Conservation (phyloP, 164 flowering plant species). For the Annona squamosa region DNA sequence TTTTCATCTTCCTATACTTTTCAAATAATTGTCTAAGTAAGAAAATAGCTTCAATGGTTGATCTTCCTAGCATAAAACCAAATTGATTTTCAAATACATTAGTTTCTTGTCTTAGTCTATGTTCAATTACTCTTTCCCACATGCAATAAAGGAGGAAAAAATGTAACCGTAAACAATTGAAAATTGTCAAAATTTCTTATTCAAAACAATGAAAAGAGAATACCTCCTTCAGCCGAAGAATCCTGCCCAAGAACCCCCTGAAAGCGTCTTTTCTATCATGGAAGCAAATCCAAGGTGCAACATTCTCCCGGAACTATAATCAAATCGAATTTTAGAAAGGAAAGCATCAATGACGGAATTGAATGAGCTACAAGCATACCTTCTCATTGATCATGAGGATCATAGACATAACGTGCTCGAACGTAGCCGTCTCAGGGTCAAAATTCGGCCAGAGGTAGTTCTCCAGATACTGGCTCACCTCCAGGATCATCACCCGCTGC, state of each 20-base stretch:
- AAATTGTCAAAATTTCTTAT: too few species aligned
- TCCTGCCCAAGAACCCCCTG: slow-evolving; percentile 65
- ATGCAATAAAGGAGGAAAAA: too few species aligned
- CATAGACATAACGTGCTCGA: slow-evolving; percentile 98
- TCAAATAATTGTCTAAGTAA: too few species aligned
- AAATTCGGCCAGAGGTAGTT: slow-evolving; percentile 94
- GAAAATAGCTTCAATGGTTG: too few species aligned
- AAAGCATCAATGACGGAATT: not conserved
- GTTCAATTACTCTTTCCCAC: too few species aligned
- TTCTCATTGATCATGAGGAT: slow-evolving; percentile 95
- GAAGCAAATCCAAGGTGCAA: slow-evolving; percentile 90
- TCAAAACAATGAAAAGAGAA: too few species aligned
- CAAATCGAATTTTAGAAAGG: not conserved
- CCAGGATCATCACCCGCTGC: slow-evolving; percentile 91
- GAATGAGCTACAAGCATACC: slow-evolving; percentile 27
- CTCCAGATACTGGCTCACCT: slow-evolving; percentile 95
- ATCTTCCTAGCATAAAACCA: too few species aligned
- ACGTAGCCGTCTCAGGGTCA: slow-evolving; percentile 57
- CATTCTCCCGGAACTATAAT: slow-evolving; percentile 91
- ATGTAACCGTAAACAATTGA: too few species aligned
- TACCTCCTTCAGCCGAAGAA: slow-evolving; percentile 58
- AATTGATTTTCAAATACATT: too few species aligned
- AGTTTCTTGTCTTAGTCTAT: too few species aligned
- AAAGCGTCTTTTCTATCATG: slow-evolving; percentile 65
- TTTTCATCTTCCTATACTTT: too few species aligned